Base-by-base conservation (phyloP, 2,329 filamentous ascomycete genomes). In the Aspergillus glaucus region DNA sequence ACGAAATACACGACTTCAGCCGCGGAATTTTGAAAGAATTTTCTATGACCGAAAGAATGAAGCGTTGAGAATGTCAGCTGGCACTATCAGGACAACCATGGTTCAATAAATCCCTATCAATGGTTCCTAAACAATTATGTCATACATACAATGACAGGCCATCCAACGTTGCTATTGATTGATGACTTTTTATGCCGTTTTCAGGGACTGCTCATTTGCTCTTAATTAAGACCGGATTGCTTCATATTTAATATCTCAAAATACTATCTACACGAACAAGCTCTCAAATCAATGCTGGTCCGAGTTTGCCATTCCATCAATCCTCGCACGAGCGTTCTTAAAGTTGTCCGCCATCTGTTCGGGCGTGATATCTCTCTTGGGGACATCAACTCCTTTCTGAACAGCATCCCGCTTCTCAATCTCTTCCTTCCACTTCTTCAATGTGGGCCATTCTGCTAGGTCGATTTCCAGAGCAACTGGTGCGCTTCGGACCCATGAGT, bases 401-500 rank as follows among this genome's bases (percentile, higher is more conserved):
- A 68, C 64, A 2, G 65, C 65, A 5, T 51, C 50, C n/a, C 66
- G 57, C 46, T 57, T 50, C 1, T 48, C 50, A 19, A 68, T 68
- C 19, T 56, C 48, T 17, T 62, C 60, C 12, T 50, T 34, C 66
- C 65, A 69, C 34, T 57, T 64, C 36, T 64, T 52, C 44, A 69
- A 22, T 4, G 62, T 58, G 1, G 64, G 66, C 44, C 56, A 69
- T 44, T 66, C 62, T 5, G 45, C 46, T 5, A 69, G 45, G 41
- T 68, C 60, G 42, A 67, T 57, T 22, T 63, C 62, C 44, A 68
- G 41, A 1, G 52, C 43, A 3, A 34, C 4, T 3, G 58, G 57
- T 1, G 45, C 60, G 28, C 42, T 43, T 1, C 57, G 57, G 6
- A 75, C 64, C 75, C 75, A 78, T 3, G 62, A 57, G 50, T 69